Evolutionary conservation across 768 basidiomycete genomes (phyloP).

Genomic region (Harrya chromipes): DNA sequence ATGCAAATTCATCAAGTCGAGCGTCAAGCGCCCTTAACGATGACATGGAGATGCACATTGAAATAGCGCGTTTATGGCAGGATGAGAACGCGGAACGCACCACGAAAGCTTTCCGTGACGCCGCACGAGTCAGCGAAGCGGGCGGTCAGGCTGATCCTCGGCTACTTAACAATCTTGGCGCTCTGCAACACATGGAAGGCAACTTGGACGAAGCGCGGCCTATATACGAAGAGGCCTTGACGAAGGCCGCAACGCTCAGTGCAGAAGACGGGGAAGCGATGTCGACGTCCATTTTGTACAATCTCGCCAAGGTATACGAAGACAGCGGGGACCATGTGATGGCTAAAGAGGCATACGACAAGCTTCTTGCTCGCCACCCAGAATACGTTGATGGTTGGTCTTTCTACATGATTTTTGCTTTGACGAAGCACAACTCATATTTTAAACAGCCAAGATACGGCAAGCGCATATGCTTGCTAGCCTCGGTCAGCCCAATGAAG

Average conservation of each 20-base stretch:
- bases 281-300: conserved; percentile 84
- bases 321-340: conserved; percentile 68
- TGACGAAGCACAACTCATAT: conserved; percentile 6
- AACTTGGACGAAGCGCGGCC: conserved; percentile 51
- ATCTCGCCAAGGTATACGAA: conserved; percentile 90
- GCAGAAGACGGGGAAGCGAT: conserved; percentile 58
- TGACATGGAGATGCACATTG: conserved; percentile 87
- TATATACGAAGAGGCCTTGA: conserved; percentile 75
- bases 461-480: conserved; percentile 77
- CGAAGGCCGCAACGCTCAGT: conserved; percentile 45
- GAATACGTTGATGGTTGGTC: conserved; percentile 92
- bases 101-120: conserved; percentile 69
- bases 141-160: conserved; percentile 56
- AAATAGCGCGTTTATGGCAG: conserved; percentile 88
- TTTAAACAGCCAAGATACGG: conserved; percentile 78
- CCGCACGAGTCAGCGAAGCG: conserved; percentile 59
- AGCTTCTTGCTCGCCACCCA: conserved; percentile 84
- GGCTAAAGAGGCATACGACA: conserved; percentile 85
- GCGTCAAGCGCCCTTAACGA: conserved; percentile 56
- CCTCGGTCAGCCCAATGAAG: conserved; percentile 71
- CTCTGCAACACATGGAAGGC: conserved; percentile 67
- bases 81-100: conserved; percentile 74
- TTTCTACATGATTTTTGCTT: background rate
- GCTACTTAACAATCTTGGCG: conserved; percentile 79
- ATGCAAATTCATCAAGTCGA: conserved; percentile 30